These are phyloP conservation scores for Fusarium sp. DNA, from an alignment of 2,329 filamentous ascomycete species.

Conservation along the genomic window DNA sequence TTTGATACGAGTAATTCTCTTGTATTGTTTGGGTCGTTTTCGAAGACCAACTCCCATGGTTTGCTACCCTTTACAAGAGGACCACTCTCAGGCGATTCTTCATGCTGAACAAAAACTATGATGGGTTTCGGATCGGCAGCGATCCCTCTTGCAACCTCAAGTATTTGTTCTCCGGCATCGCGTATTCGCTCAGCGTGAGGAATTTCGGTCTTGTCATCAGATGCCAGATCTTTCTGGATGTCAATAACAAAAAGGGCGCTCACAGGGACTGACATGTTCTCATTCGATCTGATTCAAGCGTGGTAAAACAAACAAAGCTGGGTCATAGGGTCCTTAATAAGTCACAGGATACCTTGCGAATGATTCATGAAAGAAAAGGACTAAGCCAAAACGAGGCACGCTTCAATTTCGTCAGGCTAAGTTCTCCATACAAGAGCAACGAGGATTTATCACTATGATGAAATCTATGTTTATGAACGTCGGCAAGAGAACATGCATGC, in stretches of 20 bases:
- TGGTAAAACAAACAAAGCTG: not conserved
- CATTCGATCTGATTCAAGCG: not conserved
- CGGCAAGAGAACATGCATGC: not conserved
- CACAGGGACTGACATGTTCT: not conserved
- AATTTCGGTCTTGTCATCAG: constrained; percentile 6
- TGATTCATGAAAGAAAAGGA: not conserved
- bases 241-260: constrained; percentile 25
- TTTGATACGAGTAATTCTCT: constrained; percentile 12
- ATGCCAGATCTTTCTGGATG: constrained; percentile 17
- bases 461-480: not conserved
- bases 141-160: not conserved
- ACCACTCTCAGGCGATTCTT: constrained; percentile 8
- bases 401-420: not conserved
- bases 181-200: constrained; percentile 6
- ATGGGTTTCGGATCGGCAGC: not conserved
- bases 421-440: not conserved
- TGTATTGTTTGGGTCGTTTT: not conserved
- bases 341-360: not conserved
- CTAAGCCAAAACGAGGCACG: not conserved
- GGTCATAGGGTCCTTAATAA: not conserved
- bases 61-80: constrained; percentile 7
- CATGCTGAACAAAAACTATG: constrained; percentile 26
- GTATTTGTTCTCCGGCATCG: not conserved
- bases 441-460: not conserved
- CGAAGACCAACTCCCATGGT: constrained; percentile 6